Base-by-base conservation (phyloP, 768 basidiomycete species). In the Cantharellus anzutake region DNA sequence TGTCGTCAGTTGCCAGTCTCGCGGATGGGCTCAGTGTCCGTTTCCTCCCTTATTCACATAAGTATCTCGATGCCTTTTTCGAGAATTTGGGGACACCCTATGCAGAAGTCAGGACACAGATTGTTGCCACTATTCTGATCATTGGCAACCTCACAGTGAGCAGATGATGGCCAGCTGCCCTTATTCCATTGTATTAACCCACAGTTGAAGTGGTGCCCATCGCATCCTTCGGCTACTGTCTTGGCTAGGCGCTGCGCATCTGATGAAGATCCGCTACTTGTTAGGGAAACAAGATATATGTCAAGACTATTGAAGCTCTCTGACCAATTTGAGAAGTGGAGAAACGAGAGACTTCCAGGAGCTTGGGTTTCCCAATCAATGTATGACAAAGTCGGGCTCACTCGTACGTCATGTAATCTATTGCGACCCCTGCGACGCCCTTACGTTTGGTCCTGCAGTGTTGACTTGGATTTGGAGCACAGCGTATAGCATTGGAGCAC, bases 361-460 rank as follows among this genome's bases (percentile, higher is more conserved):
- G 91, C 91, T 0, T 78, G 87, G 60, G 87, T 87, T 60, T 83
- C 78, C 62, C 84, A 90, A 66, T 94, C 91, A 4, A 78, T 80
- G 77, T 92, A 92, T 68, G 91, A 94, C 71, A 90, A 87, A 73
- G 80, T 88, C 62, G 87, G 86, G 2, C 71, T 88, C 60, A 86
- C 88, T n/a, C 72, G 87, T 89, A 71, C 68, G 80, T 70, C 44
- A 37, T 63, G 7, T 11, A 7, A 55, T 55, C 7, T 14, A 11
- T 11, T 55, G 14, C 11, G 7, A 20, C 50, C 51, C 34, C 58
- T 56, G 51, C 61, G 37, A 3, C 50, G 55, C 14, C 37, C 16
- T 3, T 5, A 3, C 7, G 11, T 29, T 29, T 5, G 38, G 14
- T 14, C 35, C 40, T 42, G n/a, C 66, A 87, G 85, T 86, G 61